A percentile compares a stretch with the other conserved stretches of the same genome.
phyloP scores from a whole-genome alignment of 129 eudicot species.

The Arctium minus region DNA sequence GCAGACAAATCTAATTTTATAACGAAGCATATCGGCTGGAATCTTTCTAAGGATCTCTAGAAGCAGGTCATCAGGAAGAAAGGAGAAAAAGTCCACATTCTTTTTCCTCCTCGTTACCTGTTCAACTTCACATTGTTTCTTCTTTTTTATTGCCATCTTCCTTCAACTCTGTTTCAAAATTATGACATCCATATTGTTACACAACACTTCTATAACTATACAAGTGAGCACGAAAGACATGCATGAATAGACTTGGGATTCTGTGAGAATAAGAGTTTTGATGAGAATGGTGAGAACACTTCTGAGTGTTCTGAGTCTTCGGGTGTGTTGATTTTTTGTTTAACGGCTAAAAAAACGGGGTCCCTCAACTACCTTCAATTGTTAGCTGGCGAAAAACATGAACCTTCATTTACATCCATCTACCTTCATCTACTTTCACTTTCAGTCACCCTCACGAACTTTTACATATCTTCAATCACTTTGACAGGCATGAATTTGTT shows the following conservation, averaged over 20 bases:
- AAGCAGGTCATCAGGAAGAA: slow-evolving; percentile 15
- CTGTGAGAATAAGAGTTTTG: background rate
- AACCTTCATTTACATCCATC: no score
- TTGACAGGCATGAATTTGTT: background rate
- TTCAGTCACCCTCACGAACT: background rate
- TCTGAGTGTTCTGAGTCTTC: no score
- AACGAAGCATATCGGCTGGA: slow-evolving; percentile 24
- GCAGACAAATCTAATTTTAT: slow-evolving; percentile 12
- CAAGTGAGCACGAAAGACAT: background rate
- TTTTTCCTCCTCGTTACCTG: slow-evolving; percentile 9
- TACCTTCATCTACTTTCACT: background rate
- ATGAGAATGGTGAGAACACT: background rate
- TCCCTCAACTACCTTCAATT: background rate
- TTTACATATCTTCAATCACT: background rate
- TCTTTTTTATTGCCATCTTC: slow-evolving; percentile 2
- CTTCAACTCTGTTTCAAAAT: slow-evolving; percentile 15
- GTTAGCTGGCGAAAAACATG: background rate
- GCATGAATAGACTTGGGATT: background rate
- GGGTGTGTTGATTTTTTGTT: background rate
- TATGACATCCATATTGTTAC: background rate
- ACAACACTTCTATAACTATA: background rate
- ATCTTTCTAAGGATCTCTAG: slow-evolving; percentile 12
- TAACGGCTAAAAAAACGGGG: background rate
- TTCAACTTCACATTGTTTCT: slow-evolving; percentile 10
- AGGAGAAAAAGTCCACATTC: background rate